Conservation (phyloP, 1,284 basidiomycete genomes). For the Trichosporon sp. region DNA sequence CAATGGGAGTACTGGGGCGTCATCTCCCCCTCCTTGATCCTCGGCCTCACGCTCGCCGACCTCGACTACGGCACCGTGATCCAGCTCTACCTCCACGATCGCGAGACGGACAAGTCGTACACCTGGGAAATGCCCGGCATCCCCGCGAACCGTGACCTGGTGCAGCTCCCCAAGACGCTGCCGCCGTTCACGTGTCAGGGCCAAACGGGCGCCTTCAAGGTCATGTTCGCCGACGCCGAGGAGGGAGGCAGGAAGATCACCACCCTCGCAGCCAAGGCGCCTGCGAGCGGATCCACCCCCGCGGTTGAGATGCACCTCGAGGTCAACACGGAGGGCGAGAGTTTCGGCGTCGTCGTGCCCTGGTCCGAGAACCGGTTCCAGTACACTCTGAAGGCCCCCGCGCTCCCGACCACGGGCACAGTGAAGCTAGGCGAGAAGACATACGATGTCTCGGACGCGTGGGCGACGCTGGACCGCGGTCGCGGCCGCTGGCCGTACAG, state of each 20-base stretch:
- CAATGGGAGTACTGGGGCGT: constrained; percentile 25
- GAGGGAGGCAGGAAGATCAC: not conserved
- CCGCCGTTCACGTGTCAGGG: constrained; percentile 14
- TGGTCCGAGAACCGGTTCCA: constrained; percentile 16
- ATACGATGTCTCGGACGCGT: not conserved
- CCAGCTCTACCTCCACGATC: constrained; percentile 19
- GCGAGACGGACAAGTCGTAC: not conserved
- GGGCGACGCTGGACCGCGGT: constrained; percentile 24
- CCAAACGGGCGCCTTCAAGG: not conserved
- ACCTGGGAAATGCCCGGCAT: constrained; percentile 6
- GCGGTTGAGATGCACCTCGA: constrained; percentile 3
- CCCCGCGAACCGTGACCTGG: not conserved
- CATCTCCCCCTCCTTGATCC: not conserved
- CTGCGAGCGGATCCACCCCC: not conserved
- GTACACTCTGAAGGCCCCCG: constrained; percentile 22
- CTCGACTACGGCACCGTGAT: constrained; percentile 22
- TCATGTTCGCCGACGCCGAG: not conserved
- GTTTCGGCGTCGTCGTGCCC: constrained; percentile 21
- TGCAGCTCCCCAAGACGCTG: not conserved
- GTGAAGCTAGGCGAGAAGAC: constrained; percentile 14
- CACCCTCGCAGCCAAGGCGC: not conserved
- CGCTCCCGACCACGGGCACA: not conserved
- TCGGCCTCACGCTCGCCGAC: constrained; percentile 25
- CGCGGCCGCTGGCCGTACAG: constrained; percentile 21
- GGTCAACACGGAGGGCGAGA: constrained; percentile 20